These are phyloP conservation scores for Cystofilobasidium bisporidii DNA, from an alignment of 768 basidiomycete genomes.

Conservation along the genomic window DNA sequence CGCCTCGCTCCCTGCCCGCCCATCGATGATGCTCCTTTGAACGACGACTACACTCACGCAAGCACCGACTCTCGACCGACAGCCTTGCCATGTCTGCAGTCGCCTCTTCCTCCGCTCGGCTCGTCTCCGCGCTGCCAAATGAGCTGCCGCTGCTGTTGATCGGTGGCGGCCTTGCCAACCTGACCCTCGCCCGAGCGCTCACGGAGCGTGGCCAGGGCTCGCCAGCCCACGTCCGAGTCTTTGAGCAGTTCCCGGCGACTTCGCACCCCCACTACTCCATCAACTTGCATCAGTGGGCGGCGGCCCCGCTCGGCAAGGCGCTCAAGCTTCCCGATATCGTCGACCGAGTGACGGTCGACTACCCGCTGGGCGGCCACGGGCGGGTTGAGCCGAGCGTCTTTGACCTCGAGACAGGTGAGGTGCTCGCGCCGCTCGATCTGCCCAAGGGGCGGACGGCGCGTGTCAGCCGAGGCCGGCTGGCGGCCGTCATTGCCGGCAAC, in stretches of 20 bases:
- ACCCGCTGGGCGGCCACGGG: slow-evolving; percentile 13
- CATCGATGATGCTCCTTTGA: too few relatives aligned
- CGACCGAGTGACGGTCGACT: slow-evolving; percentile 13
- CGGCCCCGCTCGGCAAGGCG: neutral
- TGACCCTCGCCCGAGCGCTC: slow-evolving; percentile 19
- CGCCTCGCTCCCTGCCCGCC: too few relatives aligned
- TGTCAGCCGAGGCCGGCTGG: slow-evolving; percentile 9
- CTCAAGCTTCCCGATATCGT: neutral
- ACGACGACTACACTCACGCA: too few relatives aligned
- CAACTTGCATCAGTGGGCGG: slow-evolving; percentile 19
- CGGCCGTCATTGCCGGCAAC: neutral
- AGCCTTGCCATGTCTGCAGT: too few relatives aligned
- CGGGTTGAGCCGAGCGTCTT: neutral
- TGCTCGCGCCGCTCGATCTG: slow-evolving; percentile 36
- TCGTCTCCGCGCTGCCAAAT: slow-evolving; percentile 5
- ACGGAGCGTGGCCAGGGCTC: neutral
- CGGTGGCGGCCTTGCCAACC: slow-evolving; percentile 18
- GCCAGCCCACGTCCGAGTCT: slow-evolving; percentile 9
- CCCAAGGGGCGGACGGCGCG: neutral
- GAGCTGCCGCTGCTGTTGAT: slow-evolving; percentile 19
- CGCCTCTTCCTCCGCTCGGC: neutral
- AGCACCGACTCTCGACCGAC: too few relatives aligned
- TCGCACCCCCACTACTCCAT: slow-evolving; percentile 7
- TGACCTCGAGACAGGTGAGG: slow-evolving; percentile 25
- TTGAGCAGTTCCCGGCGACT: slow-evolving; percentile 5